Evolutionary conservation across 768 basidiomycete species (phyloP), one percentile per base, ranked within the genome.

Genomic region (Termitomyces sp.): DNA sequence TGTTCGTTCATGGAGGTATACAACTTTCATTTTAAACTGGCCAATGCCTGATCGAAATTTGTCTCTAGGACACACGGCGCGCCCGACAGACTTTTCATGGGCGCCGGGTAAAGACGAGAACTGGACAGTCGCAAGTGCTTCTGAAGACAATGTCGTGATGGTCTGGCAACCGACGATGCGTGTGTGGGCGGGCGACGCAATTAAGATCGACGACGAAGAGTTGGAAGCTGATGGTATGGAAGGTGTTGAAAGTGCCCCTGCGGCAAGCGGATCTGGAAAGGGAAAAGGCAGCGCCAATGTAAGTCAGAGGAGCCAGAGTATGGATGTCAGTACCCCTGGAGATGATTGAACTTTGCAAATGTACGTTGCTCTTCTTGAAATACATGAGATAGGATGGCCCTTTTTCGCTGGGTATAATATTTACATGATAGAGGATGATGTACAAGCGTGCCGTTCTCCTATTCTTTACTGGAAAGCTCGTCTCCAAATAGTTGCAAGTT

Each of bases 101-200:
- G 93, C 90, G n/a, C 90, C 92, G 3, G 87, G 85, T 14, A 76
- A 80, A 62, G 76, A 76, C 20, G 92, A 95, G 66, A 85, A 86
- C 61, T 96, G 93, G 93, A 93, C 89, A 7, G 79, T 88, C 0
- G 79, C 87, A 5, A 94, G 85, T 61, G 84, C 90, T n/a, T 96
- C 95, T 0, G 96, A 98, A 69, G 96, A 99, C 70, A 99, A 99
- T 62, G 85, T 98, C 24, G 81, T 93, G 44, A 95, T 96, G 92
- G 85, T 96, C 5, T 99, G 97, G 97, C 92, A 94, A 68, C 95
- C 96, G 16, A 93, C 90, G 18, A 90, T 92, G 82, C 89, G 92
- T 22, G 86, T 98, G 33, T 95, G 92, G 86, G 91, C 92, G 3
- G 92, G 91, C 3, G 95, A 94, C 53, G 89, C 88, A 63, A 85